Percentiles rank a stretch among this genome's conserved stretches.
These are phyloP conservation scores for Aspergillus sp. DNA, from an alignment of 2,329 filamentous ascomycete species.

Conservation along the genomic window DNA sequence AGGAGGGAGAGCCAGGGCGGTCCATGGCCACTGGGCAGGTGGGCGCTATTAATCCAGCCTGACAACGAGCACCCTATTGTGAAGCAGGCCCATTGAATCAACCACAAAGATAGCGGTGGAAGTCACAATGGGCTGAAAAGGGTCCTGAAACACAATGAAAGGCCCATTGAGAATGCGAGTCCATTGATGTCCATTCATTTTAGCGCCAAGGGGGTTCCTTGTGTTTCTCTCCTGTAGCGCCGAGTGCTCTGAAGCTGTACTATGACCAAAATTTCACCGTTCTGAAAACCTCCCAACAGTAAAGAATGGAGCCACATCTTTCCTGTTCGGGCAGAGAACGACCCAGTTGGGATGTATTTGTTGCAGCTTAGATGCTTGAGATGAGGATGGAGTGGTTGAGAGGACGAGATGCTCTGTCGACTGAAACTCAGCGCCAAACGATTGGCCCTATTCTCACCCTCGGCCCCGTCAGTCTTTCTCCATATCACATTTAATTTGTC, in stretches of 20 bases:
- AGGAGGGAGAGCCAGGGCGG: slow-evolving; percentile 18
- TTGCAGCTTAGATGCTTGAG: not conserved
- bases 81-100: slow-evolving; percentile 6
- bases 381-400: slow-evolving; percentile 6
- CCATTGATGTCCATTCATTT: slow-evolving; percentile 22
- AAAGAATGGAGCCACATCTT: not conserved
- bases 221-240: not conserved
- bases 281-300: not conserved
- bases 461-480: not conserved
- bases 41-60: slow-evolving; percentile 11
- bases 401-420: not conserved
- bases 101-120: slow-evolving; percentile 19
- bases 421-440: slow-evolving; percentile 10
- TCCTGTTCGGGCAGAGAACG: not conserved
- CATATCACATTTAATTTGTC: not conserved
- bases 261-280: not conserved
- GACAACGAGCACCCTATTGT: slow-evolving; percentile 3
- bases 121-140: slow-evolving; percentile 14
- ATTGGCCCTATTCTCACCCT: slow-evolving; percentile 3
- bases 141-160: slow-evolving; percentile 21
- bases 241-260: not conserved
- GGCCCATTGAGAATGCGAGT: slow-evolving; percentile 13
- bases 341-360: not conserved
- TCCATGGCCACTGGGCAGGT: slow-evolving; percentile 1
- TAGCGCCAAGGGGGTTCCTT: not conserved